Conservation (phyloP, 371 early-diverging fungal genomes). For the Batrachochytrium dendrobatidis region DNA sequence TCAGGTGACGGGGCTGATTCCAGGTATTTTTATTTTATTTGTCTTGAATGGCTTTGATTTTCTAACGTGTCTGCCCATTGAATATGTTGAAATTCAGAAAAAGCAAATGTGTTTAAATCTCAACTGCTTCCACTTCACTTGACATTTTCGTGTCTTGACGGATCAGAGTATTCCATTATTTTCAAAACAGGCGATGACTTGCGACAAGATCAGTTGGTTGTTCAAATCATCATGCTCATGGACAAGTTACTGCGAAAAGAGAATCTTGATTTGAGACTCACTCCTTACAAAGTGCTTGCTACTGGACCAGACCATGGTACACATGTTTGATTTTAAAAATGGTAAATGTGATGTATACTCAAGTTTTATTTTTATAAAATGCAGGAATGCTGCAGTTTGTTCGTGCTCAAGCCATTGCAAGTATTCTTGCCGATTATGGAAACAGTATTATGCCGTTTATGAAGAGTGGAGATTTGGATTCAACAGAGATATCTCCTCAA, state of each 20-base stretch:
- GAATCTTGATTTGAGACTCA: constrained; percentile 85
- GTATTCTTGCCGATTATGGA: constrained; percentile 79
- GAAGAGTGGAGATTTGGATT: constrained; percentile 43
- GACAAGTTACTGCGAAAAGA: constrained; percentile 86
- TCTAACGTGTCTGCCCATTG: too few species aligned
- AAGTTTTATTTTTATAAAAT: not conserved
- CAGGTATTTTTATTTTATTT: constrained; percentile 41
- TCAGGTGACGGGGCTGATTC: constrained; percentile 73
- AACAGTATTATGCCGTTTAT: constrained; percentile 75
- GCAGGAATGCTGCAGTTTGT: constrained; percentile 84
- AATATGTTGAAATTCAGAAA: constrained; percentile 55
- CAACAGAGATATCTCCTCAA: constrained; percentile 51
- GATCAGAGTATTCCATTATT: constrained; percentile 75
- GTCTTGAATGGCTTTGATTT: not conserved
- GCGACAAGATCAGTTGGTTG: constrained; percentile 94
- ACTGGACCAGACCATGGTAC: constrained; percentile 82
- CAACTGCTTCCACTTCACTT: constrained; percentile 77
- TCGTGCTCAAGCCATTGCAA: constrained; percentile 74
- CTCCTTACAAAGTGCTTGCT: constrained; percentile 90
- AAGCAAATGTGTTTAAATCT: constrained; percentile 84
- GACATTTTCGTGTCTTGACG: constrained; percentile 72
- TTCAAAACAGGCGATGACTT: constrained; percentile 96
- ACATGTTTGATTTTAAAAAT: not conserved
- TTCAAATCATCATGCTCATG: constrained; percentile 94
- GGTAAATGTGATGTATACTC: constrained; percentile 7